Evolutionary conservation across 139 green algal species (phyloP), one percentile per base, ranked within the genome.

Genomic region (Coelastrella sp.): DNA sequence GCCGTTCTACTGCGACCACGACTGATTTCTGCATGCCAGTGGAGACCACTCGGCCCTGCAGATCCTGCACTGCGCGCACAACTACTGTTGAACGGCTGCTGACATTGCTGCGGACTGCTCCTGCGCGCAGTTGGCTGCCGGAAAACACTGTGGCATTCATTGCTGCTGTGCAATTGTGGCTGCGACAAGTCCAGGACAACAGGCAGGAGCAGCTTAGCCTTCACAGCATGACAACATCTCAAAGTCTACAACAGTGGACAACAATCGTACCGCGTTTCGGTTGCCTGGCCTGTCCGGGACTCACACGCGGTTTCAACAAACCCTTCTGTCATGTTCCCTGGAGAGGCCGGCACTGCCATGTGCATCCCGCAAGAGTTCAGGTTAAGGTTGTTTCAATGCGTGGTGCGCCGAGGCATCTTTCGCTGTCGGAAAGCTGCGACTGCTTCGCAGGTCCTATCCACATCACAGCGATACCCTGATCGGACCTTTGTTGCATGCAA

Each of bases 21-120:
- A 92, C 74, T 32, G 90, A 92, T 80, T 93, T 93, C 71, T 93
- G 89, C 91, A 94, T 95, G 59, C 87, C 73, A 6, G 92, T 93
- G 75, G 87, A 93, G 5, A 95, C 92, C 2, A 95, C 93, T 16
- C 47, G 59, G 85, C 85, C 85, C 73, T 89, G 90, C 74, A 95
- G 87, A 7, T 94, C 89, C 92, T 95, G 93, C 61, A 94, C 92
- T 32, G 92, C 92, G 16, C 79, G 78, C n/a, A 95, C 92, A 4
- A 92, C 68, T 3, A 90, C 86, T 2, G 92, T 82, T 16, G 81
- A 73, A 32, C 92, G 85, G 57, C 56, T 86, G 75, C 83, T 73
- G 61, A 23, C 4, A 8, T 22, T 54, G 68, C 73, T 87, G 64
- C 80, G 71, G 7, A 57, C 85, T 78, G 73, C 32, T 64, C 78